These are phyloP conservation scores for Ascoidea rubescens DNA, from an alignment of 805 yeast species.

Conservation along the genomic window DNA sequence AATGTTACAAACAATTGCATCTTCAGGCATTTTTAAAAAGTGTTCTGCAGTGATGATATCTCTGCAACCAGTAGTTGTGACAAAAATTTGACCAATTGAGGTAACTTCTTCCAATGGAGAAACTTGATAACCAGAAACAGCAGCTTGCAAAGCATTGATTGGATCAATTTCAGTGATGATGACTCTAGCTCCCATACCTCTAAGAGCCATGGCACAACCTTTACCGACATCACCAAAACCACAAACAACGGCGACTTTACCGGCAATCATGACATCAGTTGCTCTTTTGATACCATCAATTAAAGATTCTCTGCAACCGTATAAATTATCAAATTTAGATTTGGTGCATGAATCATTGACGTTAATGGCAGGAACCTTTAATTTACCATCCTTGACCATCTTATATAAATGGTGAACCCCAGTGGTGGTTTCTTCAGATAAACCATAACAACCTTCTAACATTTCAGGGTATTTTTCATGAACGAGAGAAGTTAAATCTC, in stretches of 20 bases:
- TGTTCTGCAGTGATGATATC: conserved; percentile 87
- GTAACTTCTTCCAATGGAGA: conserved; percentile 92
- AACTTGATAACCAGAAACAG: conserved; percentile 97
- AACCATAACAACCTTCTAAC: conserved; percentile 89
- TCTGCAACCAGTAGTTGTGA: conserved; percentile 99
- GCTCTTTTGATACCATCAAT: conserved; percentile 99
- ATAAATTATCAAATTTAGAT: conserved; percentile 97
- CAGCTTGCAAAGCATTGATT: conserved; percentile 98
- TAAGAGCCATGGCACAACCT: conserved; percentile 98
- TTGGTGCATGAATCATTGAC: conserved; percentile 98
- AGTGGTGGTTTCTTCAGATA: conserved; percentile 98
- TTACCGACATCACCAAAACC: conserved; percentile 99
- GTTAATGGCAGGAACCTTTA: conserved; percentile 98
- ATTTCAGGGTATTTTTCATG: conserved; percentile 97
- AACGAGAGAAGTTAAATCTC: conserved; percentile 92
- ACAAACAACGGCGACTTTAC: conserved; percentile 97
- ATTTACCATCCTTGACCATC: conserved; percentile 75
- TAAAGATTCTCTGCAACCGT: conserved; percentile 98
- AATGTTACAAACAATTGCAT: conserved; percentile 98
- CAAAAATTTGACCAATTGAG: conserved; percentile 87
- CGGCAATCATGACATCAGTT: conserved; percentile 98
- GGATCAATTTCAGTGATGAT: conserved; percentile 96
- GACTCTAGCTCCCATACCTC: conserved; percentile 99
- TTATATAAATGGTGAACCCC: conserved; percentile 99
- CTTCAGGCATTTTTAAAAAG: conserved; percentile 92